Conservation (phyloP, 2,329 filamentous ascomycete genomes). For the Trichocomaceae sp. region DNA sequence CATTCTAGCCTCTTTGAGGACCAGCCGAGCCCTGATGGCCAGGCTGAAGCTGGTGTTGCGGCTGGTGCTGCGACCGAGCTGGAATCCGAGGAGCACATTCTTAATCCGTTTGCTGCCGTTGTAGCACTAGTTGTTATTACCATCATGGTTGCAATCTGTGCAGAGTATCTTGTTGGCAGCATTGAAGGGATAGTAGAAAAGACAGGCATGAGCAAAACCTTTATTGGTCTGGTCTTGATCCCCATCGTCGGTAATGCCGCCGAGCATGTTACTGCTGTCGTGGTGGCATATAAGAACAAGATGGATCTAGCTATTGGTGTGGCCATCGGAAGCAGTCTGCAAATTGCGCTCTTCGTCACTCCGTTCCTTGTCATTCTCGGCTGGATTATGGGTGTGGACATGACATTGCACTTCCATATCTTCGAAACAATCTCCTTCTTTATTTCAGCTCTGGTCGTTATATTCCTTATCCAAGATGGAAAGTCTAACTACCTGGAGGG, state of each 20-base stretch:
- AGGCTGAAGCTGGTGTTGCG: conserved; percentile 19
- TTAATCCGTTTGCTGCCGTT: conserved; percentile 58
- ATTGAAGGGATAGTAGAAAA: conserved; percentile 66
- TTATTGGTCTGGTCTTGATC: conserved; percentile 72
- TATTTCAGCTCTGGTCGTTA: conserved; percentile 67
- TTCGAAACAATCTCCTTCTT: conserved; percentile 75
- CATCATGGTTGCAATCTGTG: conserved; percentile 63
- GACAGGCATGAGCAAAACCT: conserved; percentile 68
- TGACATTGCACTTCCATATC: conserved; percentile 75
- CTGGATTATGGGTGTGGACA: conserved; percentile 65
- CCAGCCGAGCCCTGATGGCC: conserved; percentile 25
- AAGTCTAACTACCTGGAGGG: conserved; percentile 81
- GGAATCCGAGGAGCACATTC: conserved; percentile 41
- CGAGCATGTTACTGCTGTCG: conserved; percentile 74
- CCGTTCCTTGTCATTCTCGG: conserved; percentile 73
- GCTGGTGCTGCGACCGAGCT: conserved; percentile 19
- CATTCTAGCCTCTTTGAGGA: conserved; percentile 65
- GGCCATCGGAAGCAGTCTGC: conserved; percentile 73
- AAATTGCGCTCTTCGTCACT: conserved; percentile 75
- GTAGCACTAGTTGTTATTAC: conserved; percentile 65
- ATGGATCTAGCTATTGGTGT: conserved; percentile 65
- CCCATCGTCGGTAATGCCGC: conserved; percentile 76
- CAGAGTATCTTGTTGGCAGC: conserved; percentile 69
- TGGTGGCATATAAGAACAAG: conserved; percentile 69
- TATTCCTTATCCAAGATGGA: conserved; percentile 68